Evolutionary conservation across 306 rosid species (phyloP).

Genomic region (Lagenaria siceraria): DNA sequence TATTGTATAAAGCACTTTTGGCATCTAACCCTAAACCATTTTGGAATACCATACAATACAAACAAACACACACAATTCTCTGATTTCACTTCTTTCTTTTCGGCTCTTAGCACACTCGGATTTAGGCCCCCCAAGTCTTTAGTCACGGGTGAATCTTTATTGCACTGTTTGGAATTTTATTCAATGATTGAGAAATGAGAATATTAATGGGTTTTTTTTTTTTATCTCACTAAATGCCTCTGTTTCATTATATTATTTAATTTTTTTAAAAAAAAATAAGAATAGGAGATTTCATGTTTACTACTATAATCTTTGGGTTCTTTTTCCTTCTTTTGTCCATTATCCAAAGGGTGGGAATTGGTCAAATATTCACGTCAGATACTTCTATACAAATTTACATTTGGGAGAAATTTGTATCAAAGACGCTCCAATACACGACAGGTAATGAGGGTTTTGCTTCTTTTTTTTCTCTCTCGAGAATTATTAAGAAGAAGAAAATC

Average conservation of each 20-base stretch:
- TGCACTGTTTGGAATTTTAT: neutral
- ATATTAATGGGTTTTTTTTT: neutral
- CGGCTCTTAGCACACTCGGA: neutral
- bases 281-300: neutral
- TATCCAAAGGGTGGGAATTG: neutral
- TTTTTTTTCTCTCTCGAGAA: too few species aligned
- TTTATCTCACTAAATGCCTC: neutral
- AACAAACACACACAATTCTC: neutral
- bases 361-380: neutral
- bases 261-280: neutral
- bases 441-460: neutral
- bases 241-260: neutral
- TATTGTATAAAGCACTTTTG: neutral
- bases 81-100: neutral
- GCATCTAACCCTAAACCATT: neutral
- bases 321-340: neutral
- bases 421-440: neutral
- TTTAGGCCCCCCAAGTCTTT: neutral
- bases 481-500: too few species aligned
- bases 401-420: neutral
- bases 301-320: neutral
- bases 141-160: constrained; percentile 5
- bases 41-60: neutral
- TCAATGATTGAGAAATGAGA: neutral
- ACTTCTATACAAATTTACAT: neutral